A percentile compares a stretch with the other conserved stretches of the same genome.
phyloP scores from a whole-genome alignment of 176 grass and related monocot genomes.

The Carex parvula region DNA sequence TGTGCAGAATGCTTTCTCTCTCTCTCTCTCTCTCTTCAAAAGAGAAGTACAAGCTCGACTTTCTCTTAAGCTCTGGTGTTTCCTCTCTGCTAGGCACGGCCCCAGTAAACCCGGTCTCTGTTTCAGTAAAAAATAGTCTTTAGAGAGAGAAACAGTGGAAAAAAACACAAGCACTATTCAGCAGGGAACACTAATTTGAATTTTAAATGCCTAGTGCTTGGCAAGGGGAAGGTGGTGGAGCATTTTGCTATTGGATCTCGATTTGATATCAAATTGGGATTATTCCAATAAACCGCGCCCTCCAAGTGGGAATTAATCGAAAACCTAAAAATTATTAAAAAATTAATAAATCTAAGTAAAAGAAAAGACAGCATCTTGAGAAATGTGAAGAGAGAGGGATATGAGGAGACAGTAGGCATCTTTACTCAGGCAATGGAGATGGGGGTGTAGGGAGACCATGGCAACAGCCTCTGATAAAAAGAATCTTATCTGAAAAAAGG shows the following conservation, averaged over 20 bases:
- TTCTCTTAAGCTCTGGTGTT: constrained; percentile 20
- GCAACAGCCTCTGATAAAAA: constrained; percentile 53
- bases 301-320: constrained; percentile 25
- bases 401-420: constrained; percentile 64
- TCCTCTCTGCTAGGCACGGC: constrained; percentile 14
- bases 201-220: constrained; percentile 56
- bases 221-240: constrained; percentile 33
- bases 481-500: constrained; percentile 60
- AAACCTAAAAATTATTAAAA: constrained; percentile 40
- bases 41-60: constrained; percentile 28
- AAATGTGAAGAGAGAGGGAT: constrained; percentile 28
- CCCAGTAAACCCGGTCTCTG: constrained; percentile 19
- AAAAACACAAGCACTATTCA: constrained; percentile 17
- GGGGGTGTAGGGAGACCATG: constrained; percentile 75
- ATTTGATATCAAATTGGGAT: constrained; percentile 12
- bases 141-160: constrained; percentile 16
- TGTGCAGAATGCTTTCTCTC: constrained; percentile 19
- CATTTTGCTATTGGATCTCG: constrained; percentile 41
- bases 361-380: constrained; percentile 69
- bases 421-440: constrained; percentile 49
- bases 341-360: constrained; percentile 38
- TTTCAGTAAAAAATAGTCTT: neutral
- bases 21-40: neutral
- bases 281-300: neutral
- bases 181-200: constrained; percentile 17